Evolutionary conservation across 176 grass and related monocot species (phyloP).

Genomic region (Aegilops speltoides): DNA sequence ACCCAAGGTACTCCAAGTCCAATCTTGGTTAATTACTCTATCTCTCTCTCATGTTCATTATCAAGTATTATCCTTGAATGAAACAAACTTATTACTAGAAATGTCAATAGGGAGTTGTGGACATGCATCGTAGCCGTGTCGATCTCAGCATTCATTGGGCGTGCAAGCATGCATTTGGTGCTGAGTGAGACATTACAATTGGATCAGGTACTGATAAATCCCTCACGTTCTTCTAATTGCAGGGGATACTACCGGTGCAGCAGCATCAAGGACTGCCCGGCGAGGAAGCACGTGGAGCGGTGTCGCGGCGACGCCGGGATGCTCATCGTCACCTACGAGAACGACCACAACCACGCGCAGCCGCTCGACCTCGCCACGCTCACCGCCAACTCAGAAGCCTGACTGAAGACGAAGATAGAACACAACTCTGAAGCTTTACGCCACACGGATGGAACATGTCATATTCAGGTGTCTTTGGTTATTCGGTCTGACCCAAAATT

Average conservation of each 20-base stretch:
- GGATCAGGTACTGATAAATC: too few species aligned
- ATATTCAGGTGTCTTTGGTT: too few species aligned
- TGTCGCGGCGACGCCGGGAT: conserved; percentile 61
- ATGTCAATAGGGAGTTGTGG: not conserved
- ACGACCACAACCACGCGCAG: conserved; percentile 71
- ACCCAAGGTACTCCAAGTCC: conserved; percentile 56
- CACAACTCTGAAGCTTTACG: not conserved
- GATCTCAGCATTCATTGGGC: not conserved
- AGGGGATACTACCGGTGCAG: conserved; percentile 94
- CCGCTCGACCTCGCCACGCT: conserved; percentile 38
- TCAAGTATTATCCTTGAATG: not conserved
- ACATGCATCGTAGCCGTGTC: not conserved
- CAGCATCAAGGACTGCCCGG: conserved; percentile 81
- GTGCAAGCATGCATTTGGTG: not conserved
- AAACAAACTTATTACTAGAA: not conserved
- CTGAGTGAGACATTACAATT: not conserved
- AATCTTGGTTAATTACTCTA: not conserved
- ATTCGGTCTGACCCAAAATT: too few species aligned
- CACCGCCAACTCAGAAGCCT: not conserved
- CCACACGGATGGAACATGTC: not conserved
- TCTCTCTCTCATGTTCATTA: not conserved
- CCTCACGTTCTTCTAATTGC: too few species aligned
- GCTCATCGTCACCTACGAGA: conserved; percentile 79
- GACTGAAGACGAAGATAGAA: too few species aligned
- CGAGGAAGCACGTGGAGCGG: conserved; percentile 84